Percentiles rank a stretch among this genome's conserved stretches.
Evolutionary conservation across 2,329 filamentous ascomycete genomes (phyloP).

Genomic region (Penicillium sumatraense): DNA sequence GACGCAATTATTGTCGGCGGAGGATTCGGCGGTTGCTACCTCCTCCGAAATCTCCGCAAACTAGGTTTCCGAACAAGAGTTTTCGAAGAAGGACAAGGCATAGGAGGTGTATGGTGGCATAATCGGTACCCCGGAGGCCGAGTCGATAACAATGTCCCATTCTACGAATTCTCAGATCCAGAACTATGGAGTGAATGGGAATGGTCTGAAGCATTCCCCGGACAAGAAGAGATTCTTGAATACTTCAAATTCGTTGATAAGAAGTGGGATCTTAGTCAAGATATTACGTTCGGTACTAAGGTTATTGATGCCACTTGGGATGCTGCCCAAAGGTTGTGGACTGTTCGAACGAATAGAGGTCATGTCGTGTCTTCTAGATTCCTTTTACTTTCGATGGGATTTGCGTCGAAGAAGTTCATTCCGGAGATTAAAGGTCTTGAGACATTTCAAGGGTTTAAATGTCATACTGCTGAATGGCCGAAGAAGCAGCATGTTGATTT

Average conservation of each 20-base stretch:
- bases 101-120: constrained; percentile 62
- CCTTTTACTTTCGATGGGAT: constrained; percentile 54
- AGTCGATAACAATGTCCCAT: constrained; percentile 59
- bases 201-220: constrained; percentile 43
- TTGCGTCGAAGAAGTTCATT: constrained; percentile 50
- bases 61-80: constrained; percentile 53
- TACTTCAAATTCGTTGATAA: constrained; percentile 56
- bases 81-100: constrained; percentile 57
- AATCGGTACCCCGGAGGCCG: constrained; percentile 61
- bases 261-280: constrained; percentile 44
- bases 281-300: constrained; percentile 52
- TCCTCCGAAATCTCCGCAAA: constrained; percentile 17
- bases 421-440: constrained; percentile 45
- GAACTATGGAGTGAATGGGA: constrained; percentile 52
- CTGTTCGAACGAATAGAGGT: constrained; percentile 49
- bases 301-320: constrained; percentile 51
- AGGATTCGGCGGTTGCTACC: constrained; percentile 5
- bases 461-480: constrained; percentile 63
- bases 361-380: constrained; percentile 46
- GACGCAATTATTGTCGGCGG: background rate
- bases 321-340: constrained; percentile 45
- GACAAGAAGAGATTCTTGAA: constrained; percentile 42
- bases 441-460: constrained; percentile 55
- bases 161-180: constrained; percentile 60
- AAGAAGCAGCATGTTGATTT: constrained; percentile 50